phyloP scores from a whole-genome alignment of 2,329 filamentous ascomycete species.

The Neocatenulostroma microsporum region DNA sequence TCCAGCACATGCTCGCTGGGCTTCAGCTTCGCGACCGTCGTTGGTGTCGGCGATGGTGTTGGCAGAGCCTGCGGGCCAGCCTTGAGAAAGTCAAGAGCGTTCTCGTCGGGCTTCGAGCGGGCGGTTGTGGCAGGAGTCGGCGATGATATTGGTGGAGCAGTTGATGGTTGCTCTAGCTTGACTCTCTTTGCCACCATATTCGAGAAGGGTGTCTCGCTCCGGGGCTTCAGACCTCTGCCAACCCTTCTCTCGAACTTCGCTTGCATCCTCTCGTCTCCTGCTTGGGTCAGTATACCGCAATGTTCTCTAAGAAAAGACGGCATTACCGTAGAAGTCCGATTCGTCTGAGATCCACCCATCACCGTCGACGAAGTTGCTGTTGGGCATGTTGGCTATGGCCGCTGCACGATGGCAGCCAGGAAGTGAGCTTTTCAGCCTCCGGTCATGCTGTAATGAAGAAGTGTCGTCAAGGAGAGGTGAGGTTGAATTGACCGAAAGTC shows the following conservation, averaged over 20 bases:
- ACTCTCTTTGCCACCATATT: neutral
- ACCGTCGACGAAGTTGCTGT: slow-evolving; percentile 5
- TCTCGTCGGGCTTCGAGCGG: neutral
- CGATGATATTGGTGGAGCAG: neutral
- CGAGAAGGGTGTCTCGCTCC: neutral
- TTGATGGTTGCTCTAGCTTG: neutral
- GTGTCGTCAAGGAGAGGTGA: too few species aligned
- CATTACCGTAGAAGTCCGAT: slow-evolving; percentile 41
- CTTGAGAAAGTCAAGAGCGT: slow-evolving; percentile 15
- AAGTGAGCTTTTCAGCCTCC: too few species aligned
- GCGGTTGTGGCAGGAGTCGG: neutral
- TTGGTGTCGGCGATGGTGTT: neutral
- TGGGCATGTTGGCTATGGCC: slow-evolving; percentile 2
- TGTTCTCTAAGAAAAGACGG: neutral
- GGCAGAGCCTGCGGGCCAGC: slow-evolving; percentile 17
- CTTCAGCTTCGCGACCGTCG: neutral
- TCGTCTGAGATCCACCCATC: slow-evolving; percentile 31
- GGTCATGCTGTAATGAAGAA: too few species aligned
- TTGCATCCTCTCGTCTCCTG: slow-evolving; percentile 4
- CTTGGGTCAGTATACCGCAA: slow-evolving; percentile 1
- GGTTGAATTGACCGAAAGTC: too few species aligned
- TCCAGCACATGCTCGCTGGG: slow-evolving; percentile 7
- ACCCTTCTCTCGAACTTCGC: neutral
- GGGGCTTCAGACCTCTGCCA: neutral
- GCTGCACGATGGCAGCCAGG: neutral